These are phyloP conservation scores for Polychaeton citri DNA, from an alignment of 2,329 filamentous ascomycete species.

Conservation along the genomic window DNA sequence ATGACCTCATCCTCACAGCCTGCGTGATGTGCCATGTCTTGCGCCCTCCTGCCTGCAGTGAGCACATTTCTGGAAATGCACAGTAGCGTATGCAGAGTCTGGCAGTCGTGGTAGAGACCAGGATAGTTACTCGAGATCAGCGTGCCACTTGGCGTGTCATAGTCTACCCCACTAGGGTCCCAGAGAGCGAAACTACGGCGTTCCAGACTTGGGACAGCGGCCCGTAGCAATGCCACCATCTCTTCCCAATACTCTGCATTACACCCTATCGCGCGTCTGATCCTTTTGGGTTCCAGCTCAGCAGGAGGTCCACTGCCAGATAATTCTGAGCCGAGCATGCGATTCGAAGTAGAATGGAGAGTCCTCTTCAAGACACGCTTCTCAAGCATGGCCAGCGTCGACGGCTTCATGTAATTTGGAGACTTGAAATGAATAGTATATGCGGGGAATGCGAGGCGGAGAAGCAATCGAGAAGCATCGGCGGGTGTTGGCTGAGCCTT, in stretches of 20 bases:
- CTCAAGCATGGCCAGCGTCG: slow-evolving; percentile 44
- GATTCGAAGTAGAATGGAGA: slow-evolving; percentile 43
- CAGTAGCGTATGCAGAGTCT: slow-evolving; percentile 48
- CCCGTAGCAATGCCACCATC: slow-evolving; percentile 42
- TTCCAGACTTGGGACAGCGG: slow-evolving; percentile 48
- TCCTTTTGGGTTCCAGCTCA: neutral
- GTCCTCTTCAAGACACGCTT: slow-evolving; percentile 43
- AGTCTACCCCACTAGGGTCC: slow-evolving; percentile 41
- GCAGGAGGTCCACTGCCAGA: neutral
- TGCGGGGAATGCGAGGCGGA: slow-evolving; percentile 33
- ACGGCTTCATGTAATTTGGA: slow-evolving; percentile 45
- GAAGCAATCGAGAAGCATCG: slow-evolving; percentile 14
- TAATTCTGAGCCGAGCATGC: slow-evolving; percentile 22
- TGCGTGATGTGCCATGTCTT: slow-evolving; percentile 48
- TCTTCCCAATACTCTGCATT: slow-evolving; percentile 47
- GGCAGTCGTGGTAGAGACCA: slow-evolving; percentile 47
- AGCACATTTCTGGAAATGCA: slow-evolving; percentile 50
- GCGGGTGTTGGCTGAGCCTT: neutral
- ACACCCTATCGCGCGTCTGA: slow-evolving; percentile 43
- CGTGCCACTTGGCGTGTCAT: slow-evolving; percentile 45
- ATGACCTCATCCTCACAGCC: slow-evolving; percentile 49
- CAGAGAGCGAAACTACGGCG: slow-evolving; percentile 48
- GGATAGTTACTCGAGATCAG: slow-evolving; percentile 48
- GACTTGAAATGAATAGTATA: slow-evolving; percentile 47
- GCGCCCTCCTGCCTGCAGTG: slow-evolving; percentile 46